These are phyloP conservation scores for Chrysosporium queenslandicum DNA, from an alignment of 2,329 filamentous ascomycete genomes.

Conservation along the genomic window DNA sequence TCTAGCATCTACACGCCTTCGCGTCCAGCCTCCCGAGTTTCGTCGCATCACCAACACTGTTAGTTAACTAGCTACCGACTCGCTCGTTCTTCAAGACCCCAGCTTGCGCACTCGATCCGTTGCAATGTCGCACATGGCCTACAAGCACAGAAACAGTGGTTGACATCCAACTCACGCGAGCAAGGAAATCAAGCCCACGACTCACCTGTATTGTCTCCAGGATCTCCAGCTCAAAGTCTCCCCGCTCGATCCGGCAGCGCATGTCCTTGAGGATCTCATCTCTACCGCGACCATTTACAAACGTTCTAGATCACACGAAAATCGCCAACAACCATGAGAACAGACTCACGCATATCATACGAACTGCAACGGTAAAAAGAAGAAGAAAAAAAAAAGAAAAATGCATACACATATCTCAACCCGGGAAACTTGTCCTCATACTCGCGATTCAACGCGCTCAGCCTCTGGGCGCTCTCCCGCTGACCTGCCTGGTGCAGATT, in stretches of 20 bases:
- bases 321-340: background rate
- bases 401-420: conserved; percentile 60
- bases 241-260: conserved; percentile 59
- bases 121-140: conserved; percentile 91
- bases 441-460: conserved; percentile 58
- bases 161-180: too few relatives aligned
- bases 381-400: too few relatives aligned
- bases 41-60: too few relatives aligned
- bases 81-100: background rate
- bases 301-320: conserved; percentile 47
- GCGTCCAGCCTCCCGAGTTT: too few relatives aligned
- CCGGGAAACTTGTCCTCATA: conserved; percentile 78
- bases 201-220: conserved; percentile 62
- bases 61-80: background rate
- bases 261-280: conserved; percentile 73
- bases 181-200: too few relatives aligned
- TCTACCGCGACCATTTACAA: conserved; percentile 72
- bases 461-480: conserved; percentile 35
- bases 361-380: too few relatives aligned
- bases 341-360: too few relatives aligned
- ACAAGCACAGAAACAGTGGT: conserved; percentile 9
- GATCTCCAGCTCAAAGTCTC: conserved; percentile 58
- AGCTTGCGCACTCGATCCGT: conserved; percentile 64
- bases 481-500: conserved; percentile 41
- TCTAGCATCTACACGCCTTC: too few relatives aligned